A percentile compares a stretch with the other conserved stretches of the same genome.
phyloP scores from a whole-genome alignment of 2,329 filamentous ascomycete species.

The Aspergillus unguis region DNA sequence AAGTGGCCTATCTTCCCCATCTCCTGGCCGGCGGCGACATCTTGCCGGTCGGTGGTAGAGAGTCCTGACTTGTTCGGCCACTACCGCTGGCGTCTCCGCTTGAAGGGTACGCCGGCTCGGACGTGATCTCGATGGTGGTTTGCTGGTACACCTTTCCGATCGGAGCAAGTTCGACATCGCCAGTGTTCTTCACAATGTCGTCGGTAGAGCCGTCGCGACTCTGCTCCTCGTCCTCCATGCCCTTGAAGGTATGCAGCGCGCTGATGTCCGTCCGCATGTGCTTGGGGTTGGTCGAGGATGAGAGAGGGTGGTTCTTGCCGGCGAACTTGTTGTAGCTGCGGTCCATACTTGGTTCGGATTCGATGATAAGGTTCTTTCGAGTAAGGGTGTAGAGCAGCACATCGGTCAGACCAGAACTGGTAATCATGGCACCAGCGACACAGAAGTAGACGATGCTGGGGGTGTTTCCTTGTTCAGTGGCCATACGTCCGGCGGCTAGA shows the following conservation, averaged over 20 bases:
- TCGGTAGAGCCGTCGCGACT: constrained; percentile 45
- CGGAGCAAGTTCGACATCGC: constrained; percentile 28
- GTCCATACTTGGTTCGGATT: constrained; percentile 45
- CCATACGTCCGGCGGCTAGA: constrained; percentile 50
- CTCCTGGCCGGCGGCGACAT: constrained; percentile 14
- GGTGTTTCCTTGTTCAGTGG: constrained; percentile 33
- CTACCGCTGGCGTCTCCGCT: constrained; percentile 14
- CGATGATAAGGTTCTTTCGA: constrained; percentile 53
- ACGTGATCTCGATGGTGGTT: constrained; percentile 44
- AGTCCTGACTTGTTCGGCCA: constrained; percentile 29
- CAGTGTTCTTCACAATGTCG: constrained; percentile 36
- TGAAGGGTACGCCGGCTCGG: constrained; percentile 32
- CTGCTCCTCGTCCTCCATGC: constrained; percentile 21
- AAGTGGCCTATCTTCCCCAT: constrained; percentile 23
- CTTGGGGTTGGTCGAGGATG: constrained; percentile 29
- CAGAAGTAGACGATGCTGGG: constrained; percentile 46
- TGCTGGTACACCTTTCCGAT: constrained; percentile 44
- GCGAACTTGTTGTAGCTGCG: constrained; percentile 32
- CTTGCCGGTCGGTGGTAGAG: constrained; percentile 10
- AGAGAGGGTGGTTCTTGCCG: constrained; percentile 30
- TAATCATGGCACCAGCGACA: constrained; percentile 55
- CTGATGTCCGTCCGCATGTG: constrained; percentile 20
- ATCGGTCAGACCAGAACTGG: constrained; percentile 58
- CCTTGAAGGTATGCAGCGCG: constrained; percentile 17
- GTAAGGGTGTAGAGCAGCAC: constrained; percentile 58